Conservation (phyloP, 2,329 filamentous ascomycete species). For the Allantophomopsis lycopodina region DNA sequence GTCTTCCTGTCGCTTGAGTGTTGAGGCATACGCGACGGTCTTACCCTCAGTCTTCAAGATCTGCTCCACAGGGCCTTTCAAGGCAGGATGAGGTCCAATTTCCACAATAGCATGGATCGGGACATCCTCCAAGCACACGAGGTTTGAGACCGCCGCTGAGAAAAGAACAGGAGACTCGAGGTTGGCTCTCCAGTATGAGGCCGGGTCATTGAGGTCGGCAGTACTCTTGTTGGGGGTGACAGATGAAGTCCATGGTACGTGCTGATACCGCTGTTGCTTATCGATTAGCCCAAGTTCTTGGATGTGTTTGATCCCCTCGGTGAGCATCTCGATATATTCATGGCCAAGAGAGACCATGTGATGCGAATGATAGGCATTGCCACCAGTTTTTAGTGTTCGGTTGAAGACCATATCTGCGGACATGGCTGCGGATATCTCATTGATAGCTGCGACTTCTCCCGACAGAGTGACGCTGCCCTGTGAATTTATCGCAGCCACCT, state of each 20-base stretch:
- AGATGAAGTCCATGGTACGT: too few species aligned
- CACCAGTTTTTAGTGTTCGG: not conserved
- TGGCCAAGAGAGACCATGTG: not conserved
- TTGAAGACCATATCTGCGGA: not conserved
- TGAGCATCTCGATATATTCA: too few species aligned
- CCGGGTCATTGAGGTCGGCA: not conserved
- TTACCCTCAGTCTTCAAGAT: too few species aligned
- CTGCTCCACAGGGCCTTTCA: too few species aligned
- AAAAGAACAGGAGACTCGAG: slow-evolving; percentile 6
- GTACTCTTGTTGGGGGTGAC: not conserved
- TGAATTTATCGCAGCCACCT: slow-evolving; percentile 15
- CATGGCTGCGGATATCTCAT: not conserved
- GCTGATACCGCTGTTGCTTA: too few species aligned
- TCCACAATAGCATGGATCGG: slow-evolving; percentile 15
- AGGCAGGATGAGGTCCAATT: not conserved
- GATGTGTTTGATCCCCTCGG: not conserved
- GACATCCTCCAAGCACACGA: too few species aligned
- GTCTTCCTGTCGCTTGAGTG: too few species aligned
- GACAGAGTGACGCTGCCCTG: slow-evolving; percentile 7
- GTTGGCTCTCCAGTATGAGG: slow-evolving; percentile 3
- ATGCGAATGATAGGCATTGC: not conserved
- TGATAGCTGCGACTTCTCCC: slow-evolving; percentile 1
- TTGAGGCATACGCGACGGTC: too few species aligned
- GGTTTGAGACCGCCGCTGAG: not conserved
- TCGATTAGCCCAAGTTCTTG: not conserved